A percentile compares a stretch with the other conserved stretches of the same genome.
phyloP scores from a whole-genome alignment of 352 stramenopile species.

The Pythium plurisporium region DNA sequence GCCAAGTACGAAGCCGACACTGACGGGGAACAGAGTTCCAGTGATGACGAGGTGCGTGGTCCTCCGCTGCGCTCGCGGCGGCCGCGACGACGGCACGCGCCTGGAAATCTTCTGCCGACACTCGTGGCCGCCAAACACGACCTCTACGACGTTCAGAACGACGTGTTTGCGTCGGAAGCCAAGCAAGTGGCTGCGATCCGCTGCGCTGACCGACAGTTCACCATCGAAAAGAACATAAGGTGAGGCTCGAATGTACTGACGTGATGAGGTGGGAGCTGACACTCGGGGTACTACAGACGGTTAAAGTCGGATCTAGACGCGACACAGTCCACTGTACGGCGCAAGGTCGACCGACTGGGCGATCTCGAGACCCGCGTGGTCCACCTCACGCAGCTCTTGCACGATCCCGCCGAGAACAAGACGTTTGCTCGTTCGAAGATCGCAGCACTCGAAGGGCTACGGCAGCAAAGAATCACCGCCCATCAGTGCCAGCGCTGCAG shows the following conservation, averaged over 20 bases:
- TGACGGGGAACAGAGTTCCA: neutral
- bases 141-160: constrained; percentile 42
- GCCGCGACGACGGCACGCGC: neutral
- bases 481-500: constrained; percentile 31
- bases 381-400: constrained; percentile 36
- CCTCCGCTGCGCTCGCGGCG: no score
- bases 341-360: constrained; percentile 42
- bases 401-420: constrained; percentile 34
- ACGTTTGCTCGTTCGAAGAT: constrained; percentile 45
- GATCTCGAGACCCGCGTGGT: constrained; percentile 44
- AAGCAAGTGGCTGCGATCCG: constrained; percentile 35
- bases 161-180: constrained; percentile 46
- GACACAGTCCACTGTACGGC: constrained; percentile 37
- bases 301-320: constrained; percentile 35
- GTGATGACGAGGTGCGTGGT: neutral
- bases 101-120: constrained; percentile 27
- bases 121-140: constrained; percentile 38
- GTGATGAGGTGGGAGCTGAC: no score
- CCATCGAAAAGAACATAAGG: constrained; percentile 44
- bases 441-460: constrained; percentile 29
- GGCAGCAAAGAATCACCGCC: constrained; percentile 24
- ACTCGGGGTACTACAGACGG: constrained; percentile 20
- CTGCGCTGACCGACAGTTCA: constrained; percentile 57
- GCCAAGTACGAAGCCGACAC: constrained; percentile 8
- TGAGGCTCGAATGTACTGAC: neutral